A percentile compares a stretch with the other conserved stretches of the same genome.
Conservation (phyloP, 805 yeast genomes). For the Metschnikowia vanudenii region DNA sequence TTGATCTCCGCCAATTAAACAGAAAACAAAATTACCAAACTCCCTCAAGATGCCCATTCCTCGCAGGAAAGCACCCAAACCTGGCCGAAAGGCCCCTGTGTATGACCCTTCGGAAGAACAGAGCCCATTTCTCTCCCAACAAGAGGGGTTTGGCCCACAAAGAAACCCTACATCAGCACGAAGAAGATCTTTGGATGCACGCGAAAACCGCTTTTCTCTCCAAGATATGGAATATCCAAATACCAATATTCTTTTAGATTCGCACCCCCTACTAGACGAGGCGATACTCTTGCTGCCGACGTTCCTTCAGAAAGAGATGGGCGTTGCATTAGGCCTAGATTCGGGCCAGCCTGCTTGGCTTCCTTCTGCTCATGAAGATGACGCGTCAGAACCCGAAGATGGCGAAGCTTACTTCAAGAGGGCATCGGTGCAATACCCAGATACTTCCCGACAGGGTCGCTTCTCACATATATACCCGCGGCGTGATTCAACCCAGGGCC, state of each 20-base stretch:
- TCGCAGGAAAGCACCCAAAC: neutral
- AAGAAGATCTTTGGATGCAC: constrained; percentile 1
- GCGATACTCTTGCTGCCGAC: constrained; percentile 7
- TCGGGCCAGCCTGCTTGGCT: constrained; percentile 10
- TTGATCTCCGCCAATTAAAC: no score
- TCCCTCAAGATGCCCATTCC: neutral
- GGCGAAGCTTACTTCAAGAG: neutral
- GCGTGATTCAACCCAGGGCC: neutral
- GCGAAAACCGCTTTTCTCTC: constrained; percentile 6
- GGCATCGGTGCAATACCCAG: constrained; percentile 3
- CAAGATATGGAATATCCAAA: constrained; percentile 11
- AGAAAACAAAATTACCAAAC: no score
- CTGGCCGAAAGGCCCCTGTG: neutral
- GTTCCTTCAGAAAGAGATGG: constrained; percentile 7
- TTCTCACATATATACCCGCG: constrained; percentile 3
- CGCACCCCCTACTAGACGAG: constrained; percentile 13
- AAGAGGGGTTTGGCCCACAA: neutral
- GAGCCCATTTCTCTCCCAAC: constrained; percentile 7
- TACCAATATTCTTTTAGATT: constrained; percentile 3
- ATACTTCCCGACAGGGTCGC: neutral
- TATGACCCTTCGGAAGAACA: neutral
- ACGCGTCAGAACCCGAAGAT: neutral
- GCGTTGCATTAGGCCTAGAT: constrained; percentile 8
- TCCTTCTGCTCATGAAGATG: constrained; percentile 1
- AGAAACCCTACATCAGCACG: neutral